Base-by-base conservation (phyloP, 768 basidiomycete species). In the Mycena rebaudengoi region DNA sequence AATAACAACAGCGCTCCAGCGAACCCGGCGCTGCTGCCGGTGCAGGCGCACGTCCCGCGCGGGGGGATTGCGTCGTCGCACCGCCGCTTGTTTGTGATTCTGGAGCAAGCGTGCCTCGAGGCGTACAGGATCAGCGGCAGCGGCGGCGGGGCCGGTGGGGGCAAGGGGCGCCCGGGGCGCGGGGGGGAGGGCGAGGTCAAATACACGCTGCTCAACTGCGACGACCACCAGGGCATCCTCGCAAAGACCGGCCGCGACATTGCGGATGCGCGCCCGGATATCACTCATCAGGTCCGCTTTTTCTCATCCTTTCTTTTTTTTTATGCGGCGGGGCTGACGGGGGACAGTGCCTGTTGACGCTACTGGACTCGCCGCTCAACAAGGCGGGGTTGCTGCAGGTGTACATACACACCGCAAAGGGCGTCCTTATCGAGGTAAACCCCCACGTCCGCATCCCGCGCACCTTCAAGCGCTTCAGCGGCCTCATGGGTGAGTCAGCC, bases 211-310 rank as follows among this genome's bases (percentile, higher is more conserved):
- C 78, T 99, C 68, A 99, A 99, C 78, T 99, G 98, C 76, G 98
- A 99, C 75, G 98, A 99, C 69, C 98, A 98, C 78, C 98, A 99
- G 76, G 97, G 97, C 58, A 98, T 99, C 69, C 83, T 99, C 65
- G 97, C 98, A 5, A 99, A 98, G 78, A 98, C 95, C 0, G 95
- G 96, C 18, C 86, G 97, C 74, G 98, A 99, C 78, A 99, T 99
- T 64, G 98, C 98, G 16, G 96, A 99, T 79, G 98, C 98, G n/a
- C 83, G 98, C 67, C 98, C 98, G 2, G 98, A 99, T 79, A 99
- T 99, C 72, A 99, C 98, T 0, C 98, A 99, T 75, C 98, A 98
- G 87, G 96, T 95, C 60, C 51, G 85, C n/a, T n/a, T 74, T 25
- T 50, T 30, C 44, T 29, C 50, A 53, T 18, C 29, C 18, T n/a